Percentiles rank a stretch among this genome's conserved stretches.
These are phyloP conservation scores for Xylaria flabelliformis DNA, from an alignment of 495 filamentous ascomycete genomes.

Conservation along the genomic window DNA sequence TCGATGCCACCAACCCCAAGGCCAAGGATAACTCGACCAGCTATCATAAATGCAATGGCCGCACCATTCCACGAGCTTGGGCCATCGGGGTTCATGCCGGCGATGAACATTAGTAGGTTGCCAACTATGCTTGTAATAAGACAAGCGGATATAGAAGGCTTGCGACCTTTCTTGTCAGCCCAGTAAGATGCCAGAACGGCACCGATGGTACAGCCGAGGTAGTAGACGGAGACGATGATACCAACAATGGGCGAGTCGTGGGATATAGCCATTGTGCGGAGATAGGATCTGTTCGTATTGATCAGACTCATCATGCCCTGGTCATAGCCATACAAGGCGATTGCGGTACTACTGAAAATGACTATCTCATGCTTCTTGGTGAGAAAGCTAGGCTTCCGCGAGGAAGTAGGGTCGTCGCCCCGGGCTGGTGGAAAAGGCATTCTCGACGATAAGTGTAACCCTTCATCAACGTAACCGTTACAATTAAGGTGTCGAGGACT, in stretches of 20 bases:
- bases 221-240: slow-evolving; percentile 65
- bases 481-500: not conserved
- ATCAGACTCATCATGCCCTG: slow-evolving; percentile 66
- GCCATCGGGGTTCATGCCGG: slow-evolving; percentile 49
- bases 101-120: slow-evolving; percentile 62
- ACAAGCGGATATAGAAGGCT: slow-evolving; percentile 55
- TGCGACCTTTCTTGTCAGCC: slow-evolving; percentile 58
- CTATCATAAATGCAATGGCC: slow-evolving; percentile 56
- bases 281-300: slow-evolving; percentile 63
- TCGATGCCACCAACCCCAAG: slow-evolving; percentile 65
- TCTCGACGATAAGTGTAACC: not conserved
- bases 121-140: slow-evolving; percentile 56
- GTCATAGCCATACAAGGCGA: slow-evolving; percentile 65
- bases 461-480: not conserved
- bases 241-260: slow-evolving; percentile 57
- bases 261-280: slow-evolving; percentile 60
- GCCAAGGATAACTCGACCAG: slow-evolving; percentile 61
- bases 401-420: slow-evolving; percentile 1
- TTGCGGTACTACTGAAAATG: slow-evolving; percentile 62
- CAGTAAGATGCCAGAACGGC: slow-evolving; percentile 56
- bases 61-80: slow-evolving; percentile 39
- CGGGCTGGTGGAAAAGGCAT: slow-evolving; percentile 24
- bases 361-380: slow-evolving; percentile 55
- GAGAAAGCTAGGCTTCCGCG: slow-evolving; percentile 13
- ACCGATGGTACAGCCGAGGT: slow-evolving; percentile 61